Conservation (phyloP, 1,139 yeast genomes). For the Arxiozyma slooffiae region DNA sequence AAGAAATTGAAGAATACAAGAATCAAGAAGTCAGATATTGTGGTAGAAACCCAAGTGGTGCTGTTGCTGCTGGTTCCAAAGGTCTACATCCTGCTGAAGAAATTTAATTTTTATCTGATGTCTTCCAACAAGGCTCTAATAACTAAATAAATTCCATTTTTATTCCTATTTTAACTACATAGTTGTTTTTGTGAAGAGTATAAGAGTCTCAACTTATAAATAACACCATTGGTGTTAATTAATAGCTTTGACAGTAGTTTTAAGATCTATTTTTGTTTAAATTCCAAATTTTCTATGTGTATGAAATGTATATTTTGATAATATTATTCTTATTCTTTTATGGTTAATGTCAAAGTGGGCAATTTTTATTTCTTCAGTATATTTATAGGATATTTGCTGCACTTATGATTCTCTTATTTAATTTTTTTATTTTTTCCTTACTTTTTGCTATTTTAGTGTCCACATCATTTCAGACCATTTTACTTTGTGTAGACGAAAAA, state of each 20-base stretch:
- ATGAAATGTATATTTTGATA: not conserved
- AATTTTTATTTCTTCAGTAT: no score
- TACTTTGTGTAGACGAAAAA: no score
- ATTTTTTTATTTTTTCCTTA: no score
- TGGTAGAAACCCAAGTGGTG: slow-evolving; percentile 96
- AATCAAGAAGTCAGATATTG: slow-evolving; percentile 64
- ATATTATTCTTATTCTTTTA: not conserved
- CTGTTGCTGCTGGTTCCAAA: slow-evolving; percentile 97
- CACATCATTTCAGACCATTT: not conserved
- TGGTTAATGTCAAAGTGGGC: not conserved
- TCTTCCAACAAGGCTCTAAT: slow-evolving; percentile 34
- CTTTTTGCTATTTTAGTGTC: no score
- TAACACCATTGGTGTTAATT: not conserved
- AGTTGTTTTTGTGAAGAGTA: not conserved
- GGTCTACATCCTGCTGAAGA: slow-evolving; percentile 82
- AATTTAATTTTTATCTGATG: slow-evolving; percentile 73
- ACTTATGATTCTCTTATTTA: not conserved
- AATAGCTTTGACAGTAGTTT: not conserved
- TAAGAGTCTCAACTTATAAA: no score
- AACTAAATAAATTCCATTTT: not conserved
- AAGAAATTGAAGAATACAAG: slow-evolving; percentile 61
- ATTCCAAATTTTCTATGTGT: not conserved
- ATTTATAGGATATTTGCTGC: not conserved
- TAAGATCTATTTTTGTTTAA: not conserved
- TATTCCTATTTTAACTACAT: no score